These are phyloP conservation scores for Bacterosira constricta DNA, from an alignment of 108 stramenopile genomes.

Conservation along the genomic window DNA sequence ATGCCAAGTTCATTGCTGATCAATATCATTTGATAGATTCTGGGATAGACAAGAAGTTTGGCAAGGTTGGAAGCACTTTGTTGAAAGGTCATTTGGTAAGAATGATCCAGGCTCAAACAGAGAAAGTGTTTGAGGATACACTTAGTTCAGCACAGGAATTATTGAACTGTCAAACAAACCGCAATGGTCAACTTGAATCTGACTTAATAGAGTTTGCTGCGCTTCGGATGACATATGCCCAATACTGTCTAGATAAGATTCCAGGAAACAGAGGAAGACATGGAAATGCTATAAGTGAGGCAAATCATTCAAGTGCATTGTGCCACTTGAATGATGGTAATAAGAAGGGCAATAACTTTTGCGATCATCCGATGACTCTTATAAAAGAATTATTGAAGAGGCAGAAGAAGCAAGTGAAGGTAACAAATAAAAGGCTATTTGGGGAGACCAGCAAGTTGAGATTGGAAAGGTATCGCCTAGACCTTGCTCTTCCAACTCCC, in stretches of 20 bases:
- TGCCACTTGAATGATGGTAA: conserved; percentile 3
- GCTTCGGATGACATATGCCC: neutral
- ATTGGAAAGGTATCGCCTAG: too few relatives aligned
- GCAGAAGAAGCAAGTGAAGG: too few relatives aligned
- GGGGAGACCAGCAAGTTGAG: too few relatives aligned
- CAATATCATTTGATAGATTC: neutral
- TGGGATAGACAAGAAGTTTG: conserved; percentile 7
- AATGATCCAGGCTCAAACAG: neutral
- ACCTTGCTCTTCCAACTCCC: too few relatives aligned
- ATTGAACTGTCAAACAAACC: too few relatives aligned
- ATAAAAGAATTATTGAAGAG: too few relatives aligned
- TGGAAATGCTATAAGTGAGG: neutral
- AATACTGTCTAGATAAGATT: neutral
- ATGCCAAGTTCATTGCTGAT: conserved; percentile 3
- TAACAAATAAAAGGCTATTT: too few relatives aligned
- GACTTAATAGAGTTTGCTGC: conserved; percentile 1
- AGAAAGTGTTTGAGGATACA: neutral
- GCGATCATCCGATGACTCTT: too few relatives aligned
- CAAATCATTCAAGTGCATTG: conserved; percentile 8
- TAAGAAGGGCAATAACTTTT: neutral
- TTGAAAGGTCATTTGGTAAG: neutral
- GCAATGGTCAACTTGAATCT: too few relatives aligned
- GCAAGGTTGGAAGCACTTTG: neutral
- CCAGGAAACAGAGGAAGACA: neutral
- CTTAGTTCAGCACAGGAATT: too few relatives aligned